Evolutionary conservation across 2,329 filamentous ascomycete species (phyloP), one percentile per base, ranked within the genome.

Genomic region (Colletotrichum tropicicola): DNA sequence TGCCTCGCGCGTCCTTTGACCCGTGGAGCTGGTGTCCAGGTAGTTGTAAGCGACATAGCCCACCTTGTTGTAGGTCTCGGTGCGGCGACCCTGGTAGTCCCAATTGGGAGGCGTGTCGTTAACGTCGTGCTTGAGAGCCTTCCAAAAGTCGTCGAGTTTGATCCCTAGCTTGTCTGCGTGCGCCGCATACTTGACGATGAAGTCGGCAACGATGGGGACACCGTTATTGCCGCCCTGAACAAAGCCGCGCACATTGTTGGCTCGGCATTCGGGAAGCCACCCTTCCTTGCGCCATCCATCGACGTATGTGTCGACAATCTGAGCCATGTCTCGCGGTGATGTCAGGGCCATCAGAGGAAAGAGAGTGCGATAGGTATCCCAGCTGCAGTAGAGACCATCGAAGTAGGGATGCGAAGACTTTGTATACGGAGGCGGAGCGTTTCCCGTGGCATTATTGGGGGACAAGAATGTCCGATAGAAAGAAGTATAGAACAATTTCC

Each of bases 381-480:
- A 59, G 13, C 25, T 45, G 21, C 57, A 59, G n/a, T 59, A 54
- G 12, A 59, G 28, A 6, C 57, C 48, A 21, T 59, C 57, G 12
- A 54, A 59, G 15, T 59, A 54, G 0, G 48, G 39, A n/a, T 59
- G 39, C 0, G n/a, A 5, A 6, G 48, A 19, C 8, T 59, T 39
- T 1, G 48, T 45, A 21, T 54, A 59, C 2, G 39, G 57, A 1
- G 48, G 39, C 6, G 48, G 57, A 6, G 57, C 57, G 37, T 59
- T 47, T 7, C 25, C 28, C 2, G 48, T 59, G 5, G 48, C 57
- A 17, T 59, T 59, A 1, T 59, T 59, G n/a, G 56, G 56, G 5
- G 56, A 59, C 13, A 59, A 10, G 56, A 59, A 59, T 1, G 56
- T 59, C 17, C 48, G 25, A 25, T 59, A 54, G 13, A 59, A 59